Percentiles rank a stretch among this genome's conserved stretches.
Evolutionary conservation across 2,329 filamentous ascomycete genomes (phyloP).

Genomic region (Fusarium longipes): DNA sequence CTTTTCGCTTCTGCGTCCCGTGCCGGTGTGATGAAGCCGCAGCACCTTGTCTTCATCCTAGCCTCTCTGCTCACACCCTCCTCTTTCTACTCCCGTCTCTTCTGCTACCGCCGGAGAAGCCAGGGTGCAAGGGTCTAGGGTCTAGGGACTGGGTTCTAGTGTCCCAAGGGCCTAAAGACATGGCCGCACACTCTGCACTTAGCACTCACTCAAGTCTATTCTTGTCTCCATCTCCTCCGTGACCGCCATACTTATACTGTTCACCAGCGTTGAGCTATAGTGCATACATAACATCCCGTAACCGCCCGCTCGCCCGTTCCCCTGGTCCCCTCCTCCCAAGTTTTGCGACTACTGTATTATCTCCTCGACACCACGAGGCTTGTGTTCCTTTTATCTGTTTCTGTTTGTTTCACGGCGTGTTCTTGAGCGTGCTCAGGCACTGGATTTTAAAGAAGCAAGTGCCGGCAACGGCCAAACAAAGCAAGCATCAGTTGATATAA

Average conservation of each 20-base stretch:
- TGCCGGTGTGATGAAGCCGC: constrained; percentile 40
- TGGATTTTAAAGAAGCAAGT: constrained; percentile 43
- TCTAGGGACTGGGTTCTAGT: constrained; percentile 33
- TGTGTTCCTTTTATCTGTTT: constrained; percentile 44
- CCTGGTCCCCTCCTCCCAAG: constrained; percentile 51
- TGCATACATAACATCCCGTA: constrained; percentile 62
- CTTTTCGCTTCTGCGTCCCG: constrained; percentile 35
- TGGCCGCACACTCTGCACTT: constrained; percentile 33
- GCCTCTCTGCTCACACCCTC: constrained; percentile 35
- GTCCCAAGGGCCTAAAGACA: constrained; percentile 26
- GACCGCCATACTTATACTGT: constrained; percentile 39
- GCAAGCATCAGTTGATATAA: constrained; percentile 34
- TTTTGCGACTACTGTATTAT: constrained; percentile 56
- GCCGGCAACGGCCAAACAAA: constrained; percentile 54
- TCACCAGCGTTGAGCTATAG: constrained; percentile 42
- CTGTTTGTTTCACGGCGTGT: constrained; percentile 47
- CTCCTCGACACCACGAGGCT: constrained; percentile 50
- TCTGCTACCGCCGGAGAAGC: constrained; percentile 24
- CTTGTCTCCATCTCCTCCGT: constrained; percentile 43
- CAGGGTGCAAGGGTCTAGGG: constrained; percentile 37
- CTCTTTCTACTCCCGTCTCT: constrained; percentile 20
- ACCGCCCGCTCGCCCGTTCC: constrained; percentile 54
- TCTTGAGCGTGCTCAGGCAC: constrained; percentile 34
- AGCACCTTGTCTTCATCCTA: constrained; percentile 25
- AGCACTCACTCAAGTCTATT: constrained; percentile 43